A percentile compares a stretch with the other conserved stretches of the same genome.
These are phyloP conservation scores for Neurospora sp. DNA, from an alignment of 495 filamentous ascomycete genomes.

Conservation along the genomic window DNA sequence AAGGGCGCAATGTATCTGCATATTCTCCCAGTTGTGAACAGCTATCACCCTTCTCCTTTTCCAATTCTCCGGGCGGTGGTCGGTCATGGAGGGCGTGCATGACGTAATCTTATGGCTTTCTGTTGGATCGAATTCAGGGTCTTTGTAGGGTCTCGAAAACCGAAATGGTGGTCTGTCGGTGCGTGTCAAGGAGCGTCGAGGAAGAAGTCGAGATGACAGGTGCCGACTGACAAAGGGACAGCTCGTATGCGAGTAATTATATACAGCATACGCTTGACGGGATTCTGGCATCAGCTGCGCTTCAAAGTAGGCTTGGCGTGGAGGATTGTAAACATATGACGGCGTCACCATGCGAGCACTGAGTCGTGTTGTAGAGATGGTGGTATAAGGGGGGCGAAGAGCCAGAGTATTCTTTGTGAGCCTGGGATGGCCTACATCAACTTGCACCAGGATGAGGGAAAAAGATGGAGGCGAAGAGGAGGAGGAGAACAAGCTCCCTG, in stretches of 20 bases:
- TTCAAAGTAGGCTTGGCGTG: not conserved
- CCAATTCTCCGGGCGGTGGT: not conserved
- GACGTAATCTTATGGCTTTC: not conserved
- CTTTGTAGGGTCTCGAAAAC: not conserved
- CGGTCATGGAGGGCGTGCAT: not conserved
- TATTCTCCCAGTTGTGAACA: not conserved
- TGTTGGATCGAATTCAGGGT: not conserved
- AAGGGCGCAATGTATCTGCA: not conserved
- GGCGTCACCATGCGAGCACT: not conserved
- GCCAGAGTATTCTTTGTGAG: not conserved
- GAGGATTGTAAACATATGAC: not conserved
- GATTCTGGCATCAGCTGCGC: not conserved
- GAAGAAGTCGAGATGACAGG: not conserved
- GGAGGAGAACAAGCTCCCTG: not conserved
- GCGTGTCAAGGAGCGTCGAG: not conserved
- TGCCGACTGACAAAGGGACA: not conserved
- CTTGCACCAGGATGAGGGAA: not conserved
- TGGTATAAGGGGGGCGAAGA: not conserved
- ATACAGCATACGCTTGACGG: not conserved
- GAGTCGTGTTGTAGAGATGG: not conserved
- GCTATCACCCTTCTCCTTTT: not conserved
- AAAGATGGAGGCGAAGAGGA: not conserved
- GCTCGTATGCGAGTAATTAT: not conserved
- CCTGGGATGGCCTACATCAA: not conserved
- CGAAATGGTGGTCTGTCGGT: not conserved